Evolutionary conservation across 352 stramenopile genomes (phyloP).

Genomic region (Phytophthora podocarpi): DNA sequence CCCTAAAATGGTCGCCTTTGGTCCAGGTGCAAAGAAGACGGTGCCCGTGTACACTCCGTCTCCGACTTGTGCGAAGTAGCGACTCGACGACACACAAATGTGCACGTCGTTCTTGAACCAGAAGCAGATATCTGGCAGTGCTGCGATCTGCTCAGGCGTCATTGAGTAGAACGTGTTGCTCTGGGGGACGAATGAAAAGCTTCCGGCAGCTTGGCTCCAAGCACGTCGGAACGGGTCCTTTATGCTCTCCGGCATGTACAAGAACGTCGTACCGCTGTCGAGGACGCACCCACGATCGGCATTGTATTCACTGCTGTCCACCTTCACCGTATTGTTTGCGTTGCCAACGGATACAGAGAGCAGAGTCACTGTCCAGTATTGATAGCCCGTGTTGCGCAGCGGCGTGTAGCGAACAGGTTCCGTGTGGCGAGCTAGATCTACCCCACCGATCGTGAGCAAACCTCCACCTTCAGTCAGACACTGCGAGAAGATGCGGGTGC

Average conservation of each 20-base stretch:
- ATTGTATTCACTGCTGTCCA: conserved; percentile 59
- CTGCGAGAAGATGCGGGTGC: conserved; percentile 91
- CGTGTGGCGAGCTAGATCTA: conserved; percentile 70
- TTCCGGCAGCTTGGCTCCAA: conserved; percentile 54
- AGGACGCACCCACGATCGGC: conserved; percentile 71
- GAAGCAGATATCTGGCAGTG: conserved; percentile 71
- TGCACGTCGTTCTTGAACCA: conserved; percentile 62
- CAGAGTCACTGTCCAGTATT: conserved; percentile 82
- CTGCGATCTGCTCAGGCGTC: conserved; percentile 29
- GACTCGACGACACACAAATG: conserved; percentile 53
- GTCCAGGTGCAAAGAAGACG: conserved; percentile 69
- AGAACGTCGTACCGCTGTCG: conserved; percentile 81
- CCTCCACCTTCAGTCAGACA: conserved; percentile 92
- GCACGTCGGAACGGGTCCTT: conserved; percentile 47
- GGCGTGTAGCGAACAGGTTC: conserved; percentile 89
- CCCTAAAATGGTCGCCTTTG: conserved; percentile 73
- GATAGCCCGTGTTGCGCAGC: conserved; percentile 69
- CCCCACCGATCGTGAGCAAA: conserved; percentile 92
- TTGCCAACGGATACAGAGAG: conserved; percentile 54
- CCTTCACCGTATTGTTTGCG: conserved; percentile 32
- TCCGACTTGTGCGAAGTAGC: conserved; percentile 55
- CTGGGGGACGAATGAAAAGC: conserved; percentile 43
- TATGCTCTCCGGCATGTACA: conserved; percentile 61
- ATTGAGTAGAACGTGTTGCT: conserved; percentile 55
- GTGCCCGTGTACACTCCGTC: conserved; percentile 58